phyloP scores from a whole-genome alignment of 805 yeast genomes.

The Nakazawaea siamensis region DNA sequence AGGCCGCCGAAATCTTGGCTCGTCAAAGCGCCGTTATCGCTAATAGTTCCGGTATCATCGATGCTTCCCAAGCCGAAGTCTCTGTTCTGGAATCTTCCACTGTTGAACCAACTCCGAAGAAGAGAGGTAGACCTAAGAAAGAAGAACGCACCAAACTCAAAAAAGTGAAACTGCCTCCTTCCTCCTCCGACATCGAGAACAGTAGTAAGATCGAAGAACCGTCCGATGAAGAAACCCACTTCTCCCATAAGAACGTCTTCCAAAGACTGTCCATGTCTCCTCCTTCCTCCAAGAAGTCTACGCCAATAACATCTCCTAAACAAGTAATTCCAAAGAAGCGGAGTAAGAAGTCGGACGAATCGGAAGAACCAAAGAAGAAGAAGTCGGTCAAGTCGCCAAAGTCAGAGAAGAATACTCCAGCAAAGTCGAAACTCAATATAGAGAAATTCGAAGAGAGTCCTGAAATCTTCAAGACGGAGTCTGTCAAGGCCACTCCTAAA shows the following conservation, averaged over 20 bases:
- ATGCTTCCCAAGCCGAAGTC: constrained; percentile 4
- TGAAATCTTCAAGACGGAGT: constrained; percentile 6
- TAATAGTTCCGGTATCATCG: constrained; percentile 18
- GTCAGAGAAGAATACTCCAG: not conserved
- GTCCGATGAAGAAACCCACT: constrained; percentile 16
- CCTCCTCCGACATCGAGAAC: constrained; percentile 2
- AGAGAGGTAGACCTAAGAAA: constrained; percentile 1
- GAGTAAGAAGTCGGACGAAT: constrained; percentile 1
- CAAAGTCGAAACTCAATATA: not conserved
- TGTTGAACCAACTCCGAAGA: no score
- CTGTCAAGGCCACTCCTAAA: not conserved
- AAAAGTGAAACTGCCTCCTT: constrained; percentile 10
- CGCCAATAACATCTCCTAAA: constrained; percentile 10
- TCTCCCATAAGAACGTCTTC: constrained; percentile 27
- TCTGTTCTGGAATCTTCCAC: constrained; percentile 1
- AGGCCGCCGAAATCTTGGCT: constrained; percentile 31
- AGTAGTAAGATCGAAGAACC: constrained; percentile 11
- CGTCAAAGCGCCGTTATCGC: constrained; percentile 18
- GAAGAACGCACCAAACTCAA: constrained; percentile 4
- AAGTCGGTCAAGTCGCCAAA: not conserved
- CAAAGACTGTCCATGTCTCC: constrained; percentile 27
- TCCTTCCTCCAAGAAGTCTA: constrained; percentile 14
- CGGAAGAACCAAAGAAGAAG: constrained; percentile 7
- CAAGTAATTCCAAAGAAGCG: constrained; percentile 7
- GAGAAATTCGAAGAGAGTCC: constrained; percentile 11